Percentiles rank a stretch among this genome's conserved stretches.
Conservation (phyloP, 768 basidiomycete genomes). For the Megacollybia marginata region DNA sequence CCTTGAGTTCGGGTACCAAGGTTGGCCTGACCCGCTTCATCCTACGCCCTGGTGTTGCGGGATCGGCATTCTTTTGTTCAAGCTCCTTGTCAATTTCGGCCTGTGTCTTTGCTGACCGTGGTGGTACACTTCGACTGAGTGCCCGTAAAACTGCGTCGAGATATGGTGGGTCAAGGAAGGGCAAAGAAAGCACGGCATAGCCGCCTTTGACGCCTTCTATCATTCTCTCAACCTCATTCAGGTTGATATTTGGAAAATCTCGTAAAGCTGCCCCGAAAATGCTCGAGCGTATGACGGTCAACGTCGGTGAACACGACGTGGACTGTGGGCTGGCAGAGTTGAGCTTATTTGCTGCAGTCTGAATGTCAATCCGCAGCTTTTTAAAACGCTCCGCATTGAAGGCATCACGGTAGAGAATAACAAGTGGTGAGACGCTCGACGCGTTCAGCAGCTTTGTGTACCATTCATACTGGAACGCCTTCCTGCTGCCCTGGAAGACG, state of each 20-base stretch:
- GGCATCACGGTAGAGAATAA: constrained; percentile 75
- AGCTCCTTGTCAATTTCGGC: constrained; percentile 42
- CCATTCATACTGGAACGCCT: constrained; percentile 73
- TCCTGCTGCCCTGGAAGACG: constrained; percentile 63
- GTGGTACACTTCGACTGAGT: constrained; percentile 60
- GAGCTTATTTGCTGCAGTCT: constrained; percentile 41
- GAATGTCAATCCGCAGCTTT: constrained; percentile 63
- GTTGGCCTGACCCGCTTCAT: constrained; percentile 50
- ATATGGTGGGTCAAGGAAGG: constrained; percentile 66
- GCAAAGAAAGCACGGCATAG: constrained; percentile 58
- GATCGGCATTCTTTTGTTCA: constrained; percentile 53
- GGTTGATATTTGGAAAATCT: constrained; percentile 45
- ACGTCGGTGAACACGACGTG: constrained; percentile 32
- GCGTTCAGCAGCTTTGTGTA: constrained; percentile 66
- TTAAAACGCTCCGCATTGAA: constrained; percentile 63
- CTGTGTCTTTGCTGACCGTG: constrained; percentile 42
- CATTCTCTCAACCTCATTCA: constrained; percentile 41
- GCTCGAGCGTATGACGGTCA: constrained; percentile 70
- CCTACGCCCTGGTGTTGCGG: constrained; percentile 63
- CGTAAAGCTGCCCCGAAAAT: constrained; percentile 76
- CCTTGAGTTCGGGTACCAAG: constrained; percentile 55
- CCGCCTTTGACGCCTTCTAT: constrained; percentile 50
- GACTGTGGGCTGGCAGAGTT: constrained; percentile 24
- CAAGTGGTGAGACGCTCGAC: constrained; percentile 50
- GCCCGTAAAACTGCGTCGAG: constrained; percentile 59